These are phyloP conservation scores for Fusarium avenaceum DNA, from an alignment of 2,329 filamentous ascomycete species.

Conservation along the genomic window DNA sequence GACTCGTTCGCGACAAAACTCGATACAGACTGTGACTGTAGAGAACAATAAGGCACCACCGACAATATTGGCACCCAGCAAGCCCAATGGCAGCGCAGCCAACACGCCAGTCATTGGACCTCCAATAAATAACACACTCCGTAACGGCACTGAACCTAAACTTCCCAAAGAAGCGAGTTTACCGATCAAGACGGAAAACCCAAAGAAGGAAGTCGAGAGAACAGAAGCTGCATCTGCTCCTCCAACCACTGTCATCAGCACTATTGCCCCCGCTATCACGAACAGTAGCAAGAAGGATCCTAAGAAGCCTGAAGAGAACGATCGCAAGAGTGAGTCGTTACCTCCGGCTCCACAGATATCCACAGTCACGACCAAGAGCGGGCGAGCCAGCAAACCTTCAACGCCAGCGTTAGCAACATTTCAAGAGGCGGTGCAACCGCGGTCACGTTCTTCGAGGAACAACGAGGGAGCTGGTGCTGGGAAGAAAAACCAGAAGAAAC, in stretches of 20 bases:
- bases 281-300: slow-evolving; percentile 60
- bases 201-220: slow-evolving; percentile 54
- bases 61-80: slow-evolving; percentile 72
- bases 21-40: slow-evolving; percentile 67
- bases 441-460: slow-evolving; percentile 68
- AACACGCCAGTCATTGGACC: slow-evolving; percentile 55
- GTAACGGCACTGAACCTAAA: slow-evolving; percentile 61
- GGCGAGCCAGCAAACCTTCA: slow-evolving; percentile 75
- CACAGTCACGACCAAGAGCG: slow-evolving; percentile 73
- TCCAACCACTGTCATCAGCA: slow-evolving; percentile 42
- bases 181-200: slow-evolving; percentile 51
- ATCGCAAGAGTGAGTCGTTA: slow-evolving; percentile 62
- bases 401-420: slow-evolving; percentile 73
- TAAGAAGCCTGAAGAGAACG: slow-evolving; percentile 56
- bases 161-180: slow-evolving; percentile 62
- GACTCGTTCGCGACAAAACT: slow-evolving; percentile 81
- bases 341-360: slow-evolving; percentile 56
- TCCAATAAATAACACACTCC: slow-evolving; percentile 49
- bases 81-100: slow-evolving; percentile 66
- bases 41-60: slow-evolving; percentile 69
- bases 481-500: slow-evolving; percentile 73
- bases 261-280: background rate
- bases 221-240: slow-evolving; percentile 47
- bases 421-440: slow-evolving; percentile 67
- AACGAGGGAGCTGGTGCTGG: slow-evolving; percentile 58